These are phyloP conservation scores for Dipteronia sinensis DNA, from an alignment of 345 rosid species.

Conservation along the genomic window DNA sequence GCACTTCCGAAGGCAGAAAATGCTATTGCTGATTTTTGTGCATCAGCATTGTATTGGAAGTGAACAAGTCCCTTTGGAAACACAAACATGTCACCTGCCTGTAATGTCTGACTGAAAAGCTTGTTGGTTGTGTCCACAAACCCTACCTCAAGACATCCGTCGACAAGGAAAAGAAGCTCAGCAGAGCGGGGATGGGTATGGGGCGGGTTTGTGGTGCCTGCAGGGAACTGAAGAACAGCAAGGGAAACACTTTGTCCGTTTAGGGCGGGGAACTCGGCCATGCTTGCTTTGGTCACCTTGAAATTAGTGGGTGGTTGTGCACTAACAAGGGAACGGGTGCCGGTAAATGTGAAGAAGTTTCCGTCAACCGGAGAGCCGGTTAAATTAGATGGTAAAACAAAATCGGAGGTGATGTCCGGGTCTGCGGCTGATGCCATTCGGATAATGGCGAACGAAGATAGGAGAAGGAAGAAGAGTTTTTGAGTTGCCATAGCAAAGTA, in stretches of 20 bases:
- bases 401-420: slow-evolving; percentile 38
- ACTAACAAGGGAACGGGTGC: slow-evolving; percentile 16
- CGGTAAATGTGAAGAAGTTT: slow-evolving; percentile 41
- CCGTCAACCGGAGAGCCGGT: slow-evolving; percentile 6
- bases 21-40: slow-evolving; percentile 11
- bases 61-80: slow-evolving; percentile 47
- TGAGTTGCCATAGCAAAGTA: slow-evolving; percentile 14
- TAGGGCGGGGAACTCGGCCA: slow-evolving; percentile 38
- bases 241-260: slow-evolving; percentile 42
- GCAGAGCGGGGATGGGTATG: slow-evolving; percentile 43
- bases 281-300: slow-evolving; percentile 26
- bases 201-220: slow-evolving; percentile 23
- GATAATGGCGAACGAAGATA: slow-evolving; percentile 20
- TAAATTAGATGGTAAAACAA: slow-evolving; percentile 22
- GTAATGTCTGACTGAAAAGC: slow-evolving; percentile 35
- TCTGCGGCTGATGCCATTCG: slow-evolving; percentile 33
- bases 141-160: slow-evolving; percentile 40
- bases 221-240: slow-evolving; percentile 23
- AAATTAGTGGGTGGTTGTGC: slow-evolving; percentile 12
- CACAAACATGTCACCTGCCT: slow-evolving; percentile 33
- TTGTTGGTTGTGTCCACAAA: slow-evolving; percentile 45
- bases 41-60: slow-evolving; percentile 28
- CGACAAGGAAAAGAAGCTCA: slow-evolving; percentile 26
- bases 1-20: slow-evolving; percentile 38
- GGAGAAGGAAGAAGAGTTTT: background rate